Conservation (phyloP, 805 yeast species). For the Helenozyma baotianmanensis region DNA sequence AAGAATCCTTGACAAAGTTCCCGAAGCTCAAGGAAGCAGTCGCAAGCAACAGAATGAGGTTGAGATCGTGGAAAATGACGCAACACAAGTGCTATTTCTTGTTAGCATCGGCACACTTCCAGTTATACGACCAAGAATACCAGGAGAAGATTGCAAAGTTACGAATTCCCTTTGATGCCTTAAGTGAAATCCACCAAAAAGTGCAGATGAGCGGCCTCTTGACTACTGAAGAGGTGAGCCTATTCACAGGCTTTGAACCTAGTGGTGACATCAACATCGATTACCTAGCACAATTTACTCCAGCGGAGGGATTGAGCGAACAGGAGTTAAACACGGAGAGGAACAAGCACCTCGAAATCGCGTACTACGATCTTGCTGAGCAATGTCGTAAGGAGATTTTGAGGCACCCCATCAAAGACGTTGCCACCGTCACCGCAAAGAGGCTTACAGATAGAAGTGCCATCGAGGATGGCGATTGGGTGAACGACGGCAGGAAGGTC, state of each 20-base stretch:
- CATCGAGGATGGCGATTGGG: conserved; percentile 7
- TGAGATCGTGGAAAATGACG: conserved; percentile 51
- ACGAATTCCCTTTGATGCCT: conserved; percentile 7
- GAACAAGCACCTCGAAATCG: conserved; percentile 45
- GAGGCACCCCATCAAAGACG: conserved; percentile 37
- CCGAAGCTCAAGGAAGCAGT: conserved; percentile 21
- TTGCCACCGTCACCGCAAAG: conserved; percentile 20
- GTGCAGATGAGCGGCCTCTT: no score
- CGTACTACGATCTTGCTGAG: conserved; percentile 60
- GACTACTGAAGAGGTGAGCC: no score
- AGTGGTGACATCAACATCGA: not conserved
- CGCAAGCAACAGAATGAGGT: conserved; percentile 21
- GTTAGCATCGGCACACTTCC: conserved; percentile 69
- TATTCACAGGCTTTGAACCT: no score
- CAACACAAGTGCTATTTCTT: conserved; percentile 77
- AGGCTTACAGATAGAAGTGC: conserved; percentile 22
- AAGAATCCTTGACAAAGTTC: conserved; percentile 4
- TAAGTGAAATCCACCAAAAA: not conserved
- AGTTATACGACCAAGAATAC: conserved; percentile 38
- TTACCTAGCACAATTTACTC: conserved; percentile 3
- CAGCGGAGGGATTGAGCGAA: not conserved
- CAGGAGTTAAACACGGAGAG: conserved; percentile 12
- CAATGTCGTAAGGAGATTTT: conserved; percentile 49
- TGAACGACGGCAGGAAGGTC: conserved; percentile 27
- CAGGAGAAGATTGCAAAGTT: conserved; percentile 17